Evolutionary conservation across 768 basidiomycete species (phyloP).

Genomic region (Panus rudis): DNA sequence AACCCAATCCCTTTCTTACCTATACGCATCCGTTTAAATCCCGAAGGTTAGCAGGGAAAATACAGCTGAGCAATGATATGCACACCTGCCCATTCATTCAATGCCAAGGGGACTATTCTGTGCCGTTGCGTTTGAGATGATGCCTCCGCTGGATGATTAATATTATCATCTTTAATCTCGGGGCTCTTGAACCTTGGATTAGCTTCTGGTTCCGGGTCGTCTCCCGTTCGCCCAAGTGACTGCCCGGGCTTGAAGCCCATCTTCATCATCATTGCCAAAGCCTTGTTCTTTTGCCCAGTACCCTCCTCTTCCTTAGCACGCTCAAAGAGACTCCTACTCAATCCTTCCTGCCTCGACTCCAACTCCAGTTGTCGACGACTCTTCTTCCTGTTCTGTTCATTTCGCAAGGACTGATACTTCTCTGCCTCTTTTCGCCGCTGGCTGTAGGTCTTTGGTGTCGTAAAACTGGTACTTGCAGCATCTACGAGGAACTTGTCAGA

Average conservation of each 20-base stretch:
- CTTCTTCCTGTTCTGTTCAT: constrained; percentile 62
- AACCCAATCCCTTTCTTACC: constrained; percentile 75
- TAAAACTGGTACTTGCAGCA: constrained; percentile 24
- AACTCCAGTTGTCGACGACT: constrained; percentile 62
- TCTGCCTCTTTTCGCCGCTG: constrained; percentile 64
- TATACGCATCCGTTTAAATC: constrained; percentile 26
- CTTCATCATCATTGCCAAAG: constrained; percentile 85
- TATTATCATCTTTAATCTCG: too few species aligned
- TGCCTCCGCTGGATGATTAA: too few species aligned
- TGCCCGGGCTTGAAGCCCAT: constrained; percentile 90
- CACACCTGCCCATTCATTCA: constrained; percentile 81
- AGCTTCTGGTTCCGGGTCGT: constrained; percentile 5
- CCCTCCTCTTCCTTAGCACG: constrained; percentile 58
- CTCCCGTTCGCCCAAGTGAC: constrained; percentile 49
- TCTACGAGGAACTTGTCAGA: constrained; percentile 75
- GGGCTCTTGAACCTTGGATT: too few species aligned
- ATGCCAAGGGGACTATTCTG: constrained; percentile 60
- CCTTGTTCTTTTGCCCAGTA: constrained; percentile 56
- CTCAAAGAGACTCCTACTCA: constrained; percentile 76
- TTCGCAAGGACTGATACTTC: constrained; percentile 49
- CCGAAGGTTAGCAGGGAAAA: neutral
- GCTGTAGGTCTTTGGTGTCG: constrained; percentile 55
- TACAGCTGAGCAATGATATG: constrained; percentile 1
- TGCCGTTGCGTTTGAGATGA: constrained; percentile 28
- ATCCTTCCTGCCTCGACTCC: constrained; percentile 71